Base-by-base conservation (phyloP, 2,329 filamentous ascomycete genomes). In the Scytalidium lignicola region DNA sequence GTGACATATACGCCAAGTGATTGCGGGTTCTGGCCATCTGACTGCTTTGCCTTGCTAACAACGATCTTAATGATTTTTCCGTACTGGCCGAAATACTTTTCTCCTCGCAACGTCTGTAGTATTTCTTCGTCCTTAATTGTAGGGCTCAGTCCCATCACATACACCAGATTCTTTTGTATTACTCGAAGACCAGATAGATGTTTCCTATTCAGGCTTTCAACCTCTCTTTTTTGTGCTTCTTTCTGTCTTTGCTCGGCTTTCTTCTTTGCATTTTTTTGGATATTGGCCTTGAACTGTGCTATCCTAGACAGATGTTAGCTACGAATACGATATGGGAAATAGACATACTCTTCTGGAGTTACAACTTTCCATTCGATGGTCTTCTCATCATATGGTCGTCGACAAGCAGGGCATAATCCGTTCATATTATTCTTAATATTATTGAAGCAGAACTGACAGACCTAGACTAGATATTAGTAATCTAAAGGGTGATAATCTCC, bases 371-470 rank as follows among this genome's bases (percentile, higher is more conserved):
- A 99, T 70, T 96, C 83, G 66, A 99, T 97, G 23, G 90, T 95
- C 67, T 92, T 92, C 60, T 99, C 95, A 67, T 96, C 90, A 68
- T 99, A 99, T 5, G 90, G 86, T 67, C 93, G 81, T 70, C 93
- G 83, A 68, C 93, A 99, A 58, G 95, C 95, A n/a, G 93, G 93
- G 69, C 93, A 99, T 50, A 96, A 79, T 29, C 92, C 91, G 66
- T 96, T 97, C 80, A 96, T 90, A 62, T 96, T 96, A 61, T 88
- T 95, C 72, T 95, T 95, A 68, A 99, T 95, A 68, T 97, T 99
- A 72, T 99, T 96, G 75, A 92, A 99, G 73, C 93, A 99, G 72
- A 99, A 99, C 75, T 99, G 95, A 71, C 93, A 99, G 67, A 99
- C 92, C 91, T 96, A 62, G 15, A 17, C 46, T 18, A 41, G 12